Evolutionary conservation across 176 grass and related monocot species (phyloP).

Genomic region (Tuctoria greenei): DNA sequence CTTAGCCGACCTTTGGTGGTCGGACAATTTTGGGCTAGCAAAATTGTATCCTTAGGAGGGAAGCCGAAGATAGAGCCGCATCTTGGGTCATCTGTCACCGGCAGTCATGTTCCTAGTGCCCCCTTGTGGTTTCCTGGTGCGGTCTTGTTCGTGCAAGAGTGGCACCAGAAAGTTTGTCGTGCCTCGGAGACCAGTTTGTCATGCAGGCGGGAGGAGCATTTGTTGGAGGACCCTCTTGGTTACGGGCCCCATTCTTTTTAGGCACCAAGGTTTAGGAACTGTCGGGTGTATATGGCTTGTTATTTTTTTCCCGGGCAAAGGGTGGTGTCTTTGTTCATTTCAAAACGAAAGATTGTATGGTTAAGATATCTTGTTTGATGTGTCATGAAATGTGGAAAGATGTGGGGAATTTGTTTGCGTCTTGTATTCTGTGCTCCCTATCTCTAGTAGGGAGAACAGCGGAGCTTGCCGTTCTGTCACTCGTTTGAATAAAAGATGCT

Average conservation of each 20-base stretch:
- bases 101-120: conserved; percentile 16
- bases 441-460: too few species aligned
- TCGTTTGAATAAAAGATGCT: too few species aligned
- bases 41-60: conserved; percentile 20
- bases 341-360: background rate
- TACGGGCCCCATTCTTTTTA: conserved; percentile 1
- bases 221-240: background rate
- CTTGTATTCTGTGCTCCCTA: too few species aligned
- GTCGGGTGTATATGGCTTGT: conserved; percentile 41
- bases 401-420: background rate
- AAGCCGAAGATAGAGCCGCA: conserved; percentile 8
- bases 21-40: conserved; percentile 29
- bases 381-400: background rate
- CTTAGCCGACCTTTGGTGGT: conserved; percentile 12
- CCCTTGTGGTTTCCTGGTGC: background rate
- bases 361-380: background rate
- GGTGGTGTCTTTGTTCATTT: conserved; percentile 10
- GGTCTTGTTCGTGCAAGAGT: background rate
- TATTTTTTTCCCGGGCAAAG: background rate
- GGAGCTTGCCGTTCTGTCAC: too few species aligned
- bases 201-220: conserved; percentile 35
- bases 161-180: conserved; percentile 18
- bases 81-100: conserved; percentile 27
- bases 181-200: background rate
- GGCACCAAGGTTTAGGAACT: background rate